Conservation (phyloP, 345 rosid species). For the Aquilaria yunnanensis region DNA sequence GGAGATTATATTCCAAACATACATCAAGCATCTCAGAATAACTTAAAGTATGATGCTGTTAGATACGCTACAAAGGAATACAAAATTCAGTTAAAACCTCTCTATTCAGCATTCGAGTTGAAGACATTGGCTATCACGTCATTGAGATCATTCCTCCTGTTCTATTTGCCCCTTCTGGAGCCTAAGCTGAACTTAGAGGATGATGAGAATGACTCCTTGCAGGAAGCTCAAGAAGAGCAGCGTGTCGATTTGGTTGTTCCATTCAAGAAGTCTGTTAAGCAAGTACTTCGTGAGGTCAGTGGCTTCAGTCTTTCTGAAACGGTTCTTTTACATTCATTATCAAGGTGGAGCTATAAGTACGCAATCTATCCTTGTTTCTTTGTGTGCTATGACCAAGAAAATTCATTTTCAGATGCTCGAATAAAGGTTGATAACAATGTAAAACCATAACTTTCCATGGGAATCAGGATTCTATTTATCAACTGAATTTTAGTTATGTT, state of each 20-base stretch:
- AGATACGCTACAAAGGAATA: constrained; percentile 57
- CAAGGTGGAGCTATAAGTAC: not conserved
- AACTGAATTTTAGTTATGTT: no score
- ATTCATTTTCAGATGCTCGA: no score
- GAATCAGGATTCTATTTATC: no score
- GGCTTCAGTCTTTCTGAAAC: not conserved
- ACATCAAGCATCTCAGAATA: constrained; percentile 28
- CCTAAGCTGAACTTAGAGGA: constrained; percentile 47
- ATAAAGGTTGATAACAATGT: no score
- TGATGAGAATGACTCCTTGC: constrained; percentile 60
- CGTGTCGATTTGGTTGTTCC: constrained; percentile 64
- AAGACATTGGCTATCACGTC: constrained; percentile 67
- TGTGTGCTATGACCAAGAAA: no score
- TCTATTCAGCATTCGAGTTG: constrained; percentile 72
- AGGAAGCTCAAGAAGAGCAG: constrained; percentile 29
- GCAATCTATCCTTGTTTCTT: not conserved
- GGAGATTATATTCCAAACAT: constrained; percentile 44
- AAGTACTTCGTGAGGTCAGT: constrained; percentile 76
- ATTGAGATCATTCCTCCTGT: constrained; percentile 65
- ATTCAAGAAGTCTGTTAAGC: constrained; percentile 73
- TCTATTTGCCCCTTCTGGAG: constrained; percentile 86
- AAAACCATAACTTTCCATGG: no score
- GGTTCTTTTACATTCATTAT: not conserved
- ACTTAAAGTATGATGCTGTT: constrained; percentile 33
- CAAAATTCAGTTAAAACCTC: constrained; percentile 57